phyloP scores from a whole-genome alignment of 441 rosid genomes.

The Monsonia emarginata region DNA sequence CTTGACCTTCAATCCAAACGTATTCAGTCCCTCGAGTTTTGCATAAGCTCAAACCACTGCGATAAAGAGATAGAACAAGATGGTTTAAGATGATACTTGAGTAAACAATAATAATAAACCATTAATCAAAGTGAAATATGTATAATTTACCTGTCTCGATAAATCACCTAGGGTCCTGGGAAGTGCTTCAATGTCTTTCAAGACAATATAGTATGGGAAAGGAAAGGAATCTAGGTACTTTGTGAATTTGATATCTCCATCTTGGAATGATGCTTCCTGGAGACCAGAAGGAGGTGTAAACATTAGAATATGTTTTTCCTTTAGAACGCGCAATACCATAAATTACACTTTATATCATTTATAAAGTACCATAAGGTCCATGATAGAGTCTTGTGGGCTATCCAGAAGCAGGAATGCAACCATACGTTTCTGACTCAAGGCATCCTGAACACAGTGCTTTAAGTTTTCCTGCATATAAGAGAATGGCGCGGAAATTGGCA shows the following conservation, averaged over 20 bases:
- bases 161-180: constrained; percentile 79
- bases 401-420: constrained; percentile 84
- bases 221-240: constrained; percentile 84
- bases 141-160: constrained; percentile 66
- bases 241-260: constrained; percentile 31
- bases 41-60: constrained; percentile 98
- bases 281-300: neutral
- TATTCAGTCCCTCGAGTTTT: constrained; percentile 43
- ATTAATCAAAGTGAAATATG: neutral
- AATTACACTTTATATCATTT: neutral
- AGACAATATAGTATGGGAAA: constrained; percentile 71
- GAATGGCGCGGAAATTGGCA: neutral
- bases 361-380: constrained; percentile 51
- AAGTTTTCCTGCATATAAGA: constrained; percentile 38
- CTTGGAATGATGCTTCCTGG: constrained; percentile 22
- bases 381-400: constrained; percentile 57
- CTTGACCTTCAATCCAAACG: neutral
- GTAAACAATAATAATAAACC: neutral
- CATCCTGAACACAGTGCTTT: constrained; percentile 63
- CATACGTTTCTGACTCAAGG: constrained; percentile 69
- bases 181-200: constrained; percentile 72
- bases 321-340: neutral
- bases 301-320: too few species aligned
- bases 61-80: neutral
- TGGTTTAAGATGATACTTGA: too few species aligned